Evolutionary conservation across 768 basidiomycete species (phyloP).

Genomic region (Mycena alexandri): DNA sequence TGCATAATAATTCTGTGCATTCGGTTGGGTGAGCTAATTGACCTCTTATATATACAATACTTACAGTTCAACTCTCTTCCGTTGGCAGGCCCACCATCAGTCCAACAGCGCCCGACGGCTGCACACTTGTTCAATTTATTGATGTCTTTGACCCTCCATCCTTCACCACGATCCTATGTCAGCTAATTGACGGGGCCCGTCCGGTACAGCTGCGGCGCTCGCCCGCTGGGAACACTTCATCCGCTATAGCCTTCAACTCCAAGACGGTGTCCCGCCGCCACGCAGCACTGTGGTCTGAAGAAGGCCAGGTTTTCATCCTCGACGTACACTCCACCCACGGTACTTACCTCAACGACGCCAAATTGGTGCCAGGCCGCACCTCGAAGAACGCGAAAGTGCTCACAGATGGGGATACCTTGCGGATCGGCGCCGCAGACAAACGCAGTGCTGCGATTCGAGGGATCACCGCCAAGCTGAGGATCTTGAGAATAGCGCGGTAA

Average conservation of each 20-base stretch:
- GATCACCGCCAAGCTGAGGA: constrained; percentile 2
- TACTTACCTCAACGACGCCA: not conserved
- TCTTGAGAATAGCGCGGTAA: not conserved
- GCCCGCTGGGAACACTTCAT: not conserved
- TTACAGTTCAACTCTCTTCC: not conserved
- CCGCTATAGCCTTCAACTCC: constrained; percentile 7
- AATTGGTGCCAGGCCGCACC: not conserved
- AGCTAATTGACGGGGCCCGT: constrained; percentile 1
- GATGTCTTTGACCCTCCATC: not conserved
- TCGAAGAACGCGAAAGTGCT: constrained; percentile 1
- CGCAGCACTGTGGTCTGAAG: constrained; percentile 13
- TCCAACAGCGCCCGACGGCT: not conserved
- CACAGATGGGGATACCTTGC: constrained; percentile 2
- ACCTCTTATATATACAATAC: not conserved
- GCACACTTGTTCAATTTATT: constrained; percentile 6
- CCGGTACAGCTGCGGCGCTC: constrained; percentile 8
- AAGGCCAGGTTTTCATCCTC: constrained; percentile 3
- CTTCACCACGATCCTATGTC: constrained; percentile 3
- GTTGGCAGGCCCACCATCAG: not conserved
- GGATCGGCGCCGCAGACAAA: not conserved
- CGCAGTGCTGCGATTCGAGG: not conserved
- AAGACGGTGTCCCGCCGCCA: constrained; percentile 9
- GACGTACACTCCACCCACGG: constrained; percentile 12
- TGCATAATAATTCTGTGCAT: constrained; percentile 5
- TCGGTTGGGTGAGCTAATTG: not conserved